Evolutionary conservation across 345 rosid species (phyloP).

Genomic region (Theobroma cacao): DNA sequence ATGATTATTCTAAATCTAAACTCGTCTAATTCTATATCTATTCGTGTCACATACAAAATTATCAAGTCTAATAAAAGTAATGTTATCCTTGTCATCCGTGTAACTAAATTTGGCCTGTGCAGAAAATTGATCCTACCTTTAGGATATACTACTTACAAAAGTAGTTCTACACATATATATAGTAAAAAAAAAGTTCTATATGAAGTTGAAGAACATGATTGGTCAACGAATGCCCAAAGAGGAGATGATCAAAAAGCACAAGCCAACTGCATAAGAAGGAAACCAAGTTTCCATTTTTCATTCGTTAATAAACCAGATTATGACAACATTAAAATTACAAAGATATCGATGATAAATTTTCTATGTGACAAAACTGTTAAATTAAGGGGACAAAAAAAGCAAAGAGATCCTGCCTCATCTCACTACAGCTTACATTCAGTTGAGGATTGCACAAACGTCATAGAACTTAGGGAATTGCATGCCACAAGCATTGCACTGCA

Average conservation of each 20-base stretch:
- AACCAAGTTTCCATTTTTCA: not conserved
- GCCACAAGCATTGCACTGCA: not conserved
- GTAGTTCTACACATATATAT: too few relatives aligned
- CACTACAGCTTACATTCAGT: not conserved
- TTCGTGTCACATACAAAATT: too few relatives aligned
- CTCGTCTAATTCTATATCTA: too few relatives aligned
- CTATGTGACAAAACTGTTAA: not conserved
- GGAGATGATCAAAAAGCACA: not conserved
- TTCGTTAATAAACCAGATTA: not conserved
- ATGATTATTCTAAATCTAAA: too few relatives aligned
- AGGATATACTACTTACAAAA: too few relatives aligned
- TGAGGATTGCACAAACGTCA: not conserved
- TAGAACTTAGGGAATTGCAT: not conserved
- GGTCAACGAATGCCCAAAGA: not conserved
- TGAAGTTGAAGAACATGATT: not conserved
- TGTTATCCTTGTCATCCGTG: not conserved
- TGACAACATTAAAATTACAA: not conserved
- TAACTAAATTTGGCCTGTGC: not conserved
- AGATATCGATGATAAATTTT: not conserved
- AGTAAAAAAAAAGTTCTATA: too few relatives aligned
- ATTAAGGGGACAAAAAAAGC: not conserved
- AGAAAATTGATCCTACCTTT: too few relatives aligned
- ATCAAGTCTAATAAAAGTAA: too few relatives aligned
- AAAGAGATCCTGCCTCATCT: not conserved
- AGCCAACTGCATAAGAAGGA: not conserved